Evolutionary conservation across 495 filamentous ascomycete species (phyloP).

Genomic region (Trichoderma asperelloides): DNA sequence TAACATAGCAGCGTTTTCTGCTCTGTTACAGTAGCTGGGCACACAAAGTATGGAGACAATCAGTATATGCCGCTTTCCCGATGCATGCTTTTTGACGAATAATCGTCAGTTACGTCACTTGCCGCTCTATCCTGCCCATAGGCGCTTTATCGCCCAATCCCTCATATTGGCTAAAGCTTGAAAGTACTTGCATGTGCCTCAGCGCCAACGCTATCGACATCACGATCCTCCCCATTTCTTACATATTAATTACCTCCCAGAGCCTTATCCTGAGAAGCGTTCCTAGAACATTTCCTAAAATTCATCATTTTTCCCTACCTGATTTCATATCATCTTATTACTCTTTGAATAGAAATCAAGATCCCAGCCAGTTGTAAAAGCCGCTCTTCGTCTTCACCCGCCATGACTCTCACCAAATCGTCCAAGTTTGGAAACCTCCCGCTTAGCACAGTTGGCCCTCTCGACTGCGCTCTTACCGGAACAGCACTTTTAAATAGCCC

Average conservation of each 20-base stretch:
- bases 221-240: neutral
- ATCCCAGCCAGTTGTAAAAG: neutral
- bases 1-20: no score
- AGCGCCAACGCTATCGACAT: neutral
- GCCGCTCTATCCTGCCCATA: neutral
- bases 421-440: conserved; percentile 52
- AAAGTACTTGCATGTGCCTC: neutral
- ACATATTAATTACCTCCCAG: neutral
- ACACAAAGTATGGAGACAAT: neutral
- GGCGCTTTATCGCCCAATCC: neutral
- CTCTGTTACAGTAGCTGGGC: no score
- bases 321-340: neutral
- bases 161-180: neutral
- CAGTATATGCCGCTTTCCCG: neutral
- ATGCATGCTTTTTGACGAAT: neutral
- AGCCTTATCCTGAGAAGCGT: neutral
- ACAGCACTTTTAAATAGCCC: conserved; percentile 55
- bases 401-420: conserved; percentile 20
- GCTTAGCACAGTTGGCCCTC: conserved; percentile 52
- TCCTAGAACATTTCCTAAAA: neutral
- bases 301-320: neutral
- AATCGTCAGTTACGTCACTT: conserved; percentile 2
- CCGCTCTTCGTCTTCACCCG: neutral
- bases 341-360: neutral
- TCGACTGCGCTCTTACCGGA: conserved; percentile 53